Base-by-base conservation (phyloP, 305 asterid species). In the Rubia balearica region DNA sequence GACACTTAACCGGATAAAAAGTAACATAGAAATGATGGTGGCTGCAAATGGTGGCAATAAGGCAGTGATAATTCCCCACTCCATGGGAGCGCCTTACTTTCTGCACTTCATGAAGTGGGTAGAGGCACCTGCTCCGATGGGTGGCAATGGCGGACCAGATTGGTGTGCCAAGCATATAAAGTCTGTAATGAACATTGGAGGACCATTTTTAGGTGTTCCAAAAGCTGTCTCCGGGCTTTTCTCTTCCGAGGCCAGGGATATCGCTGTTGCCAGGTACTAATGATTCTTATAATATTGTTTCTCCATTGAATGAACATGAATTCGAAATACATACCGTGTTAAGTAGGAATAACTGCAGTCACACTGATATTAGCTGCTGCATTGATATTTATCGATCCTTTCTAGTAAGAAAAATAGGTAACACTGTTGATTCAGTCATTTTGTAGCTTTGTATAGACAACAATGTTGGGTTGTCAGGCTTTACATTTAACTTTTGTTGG, bases 21-120 rank as follows among this genome's bases (percentile, higher is more conserved):
- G 90, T 72, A 90, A 83, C 80, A 87, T 90, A 73, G 96, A 90
- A 78, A 84, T 87, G 74, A 84, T 87, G 96, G 90, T 88, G 74
- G 86, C 86, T 71, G 82, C 90, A 19, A 90, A 82, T 73, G 87
- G 85, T 53, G 94, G 91, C 45, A 85, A 84, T 70, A 90, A 90
- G 80, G 97, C 81, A 61, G 97, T 88, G 65, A 85, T 88, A 66
- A 86, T 90, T 71, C 93, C 97, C 53, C 97, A 90, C 75, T 90
- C 97, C 53, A 90, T 90, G 97, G 96, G 97, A 70, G 91, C 72
- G 75, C 80, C 85, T 67, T 90, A 88, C 79, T 88, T 90, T 85
- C 81, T 90, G 82, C 97, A 90, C 81, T 90, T 90, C 81, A 88
- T 90, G 96, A 90, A 90, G 77, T 90, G 97, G 96, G 97, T 90